A percentile compares a stretch with the other conserved stretches of the same genome.
Conservation (phyloP, 2,329 filamentous ascomycete species). For the Ceratocystis huliohia region DNA sequence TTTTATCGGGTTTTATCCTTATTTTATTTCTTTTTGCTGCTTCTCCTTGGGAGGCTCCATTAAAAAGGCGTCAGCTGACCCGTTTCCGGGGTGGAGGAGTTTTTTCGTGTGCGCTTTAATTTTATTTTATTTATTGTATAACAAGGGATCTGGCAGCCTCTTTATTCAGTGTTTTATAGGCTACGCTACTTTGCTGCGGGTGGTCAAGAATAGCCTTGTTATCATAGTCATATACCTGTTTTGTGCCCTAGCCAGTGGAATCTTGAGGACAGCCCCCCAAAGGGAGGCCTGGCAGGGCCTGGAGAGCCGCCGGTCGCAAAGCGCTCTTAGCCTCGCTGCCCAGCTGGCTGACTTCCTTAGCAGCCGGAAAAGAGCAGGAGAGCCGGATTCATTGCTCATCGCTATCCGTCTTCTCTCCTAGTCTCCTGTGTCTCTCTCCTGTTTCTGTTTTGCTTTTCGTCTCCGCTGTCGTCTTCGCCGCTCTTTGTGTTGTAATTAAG, state of each 20-base stretch:
- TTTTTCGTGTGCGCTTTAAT: background rate
- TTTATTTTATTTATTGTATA: background rate
- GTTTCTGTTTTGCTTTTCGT: background rate
- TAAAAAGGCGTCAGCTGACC: conserved; percentile 8
- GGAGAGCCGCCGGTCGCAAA: background rate
- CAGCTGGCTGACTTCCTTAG: background rate
- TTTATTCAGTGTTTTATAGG: too few relatives aligned
- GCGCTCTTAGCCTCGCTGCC: too few relatives aligned
- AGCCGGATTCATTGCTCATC: too few relatives aligned
- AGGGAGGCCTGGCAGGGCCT: too few relatives aligned
- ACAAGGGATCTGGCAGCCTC: background rate
- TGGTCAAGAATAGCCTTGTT: background rate
- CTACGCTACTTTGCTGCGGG: too few relatives aligned
- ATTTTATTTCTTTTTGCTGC: background rate
- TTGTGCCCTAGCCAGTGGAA: too few relatives aligned
- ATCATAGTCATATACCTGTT: too few relatives aligned
- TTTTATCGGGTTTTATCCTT: background rate
- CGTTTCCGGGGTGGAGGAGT: background rate
- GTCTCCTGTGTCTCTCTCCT: background rate
- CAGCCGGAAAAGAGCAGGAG: background rate
- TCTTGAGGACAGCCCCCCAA: too few relatives aligned
- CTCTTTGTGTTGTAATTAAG: background rate
- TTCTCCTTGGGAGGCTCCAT: background rate
- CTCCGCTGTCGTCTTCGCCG: too few relatives aligned
- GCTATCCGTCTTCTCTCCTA: background rate